Evolutionary conservation across 176 grass and related monocot genomes (phyloP).

Genomic region (Aechmea fasciata): DNA sequence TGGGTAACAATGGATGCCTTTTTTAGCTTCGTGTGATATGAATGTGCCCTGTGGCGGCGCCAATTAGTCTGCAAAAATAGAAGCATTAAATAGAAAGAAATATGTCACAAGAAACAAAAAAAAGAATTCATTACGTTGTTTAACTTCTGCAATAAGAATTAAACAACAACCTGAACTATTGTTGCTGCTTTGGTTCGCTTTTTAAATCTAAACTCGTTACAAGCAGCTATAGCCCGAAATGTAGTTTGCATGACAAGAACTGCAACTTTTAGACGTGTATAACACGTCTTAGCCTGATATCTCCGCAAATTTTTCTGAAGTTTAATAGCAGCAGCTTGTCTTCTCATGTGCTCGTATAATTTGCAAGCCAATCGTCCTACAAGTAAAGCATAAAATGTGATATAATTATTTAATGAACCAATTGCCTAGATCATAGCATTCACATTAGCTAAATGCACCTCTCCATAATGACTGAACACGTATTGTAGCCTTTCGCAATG

Average conservation of each 20-base stretch:
- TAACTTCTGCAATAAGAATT: not conserved
- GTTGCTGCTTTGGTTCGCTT: constrained; percentile 63
- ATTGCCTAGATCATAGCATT: not conserved
- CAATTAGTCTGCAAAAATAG: constrained; percentile 50
- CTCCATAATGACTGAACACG: constrained; percentile 85
- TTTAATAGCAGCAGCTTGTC: constrained; percentile 69
- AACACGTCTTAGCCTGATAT: constrained; percentile 75
- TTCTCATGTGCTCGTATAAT: constrained; percentile 61
- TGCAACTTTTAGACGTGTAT: constrained; percentile 46
- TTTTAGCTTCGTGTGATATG: constrained; percentile 72
- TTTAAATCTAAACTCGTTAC: constrained; percentile 72
- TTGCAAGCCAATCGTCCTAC: constrained; percentile 92
- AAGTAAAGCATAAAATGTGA: constrained; percentile 18
- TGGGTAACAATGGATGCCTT: constrained; percentile 74
- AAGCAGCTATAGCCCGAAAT: constrained; percentile 77
- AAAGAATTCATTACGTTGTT: no score
- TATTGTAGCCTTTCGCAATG: constrained; percentile 67
- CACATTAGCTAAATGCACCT: constrained; percentile 36
- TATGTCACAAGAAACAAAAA: constrained; percentile 18
- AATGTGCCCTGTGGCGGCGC: constrained; percentile 62
- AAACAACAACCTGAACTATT: constrained; percentile 58
- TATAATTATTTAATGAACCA: constrained; percentile 21
- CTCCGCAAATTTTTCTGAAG: constrained; percentile 75
- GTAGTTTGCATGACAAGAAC: constrained; percentile 75
- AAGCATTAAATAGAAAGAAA: constrained; percentile 11